These are phyloP conservation scores for Telfairia occidentalis DNA, from an alignment of 331 rosid species.

Conservation along the genomic window DNA sequence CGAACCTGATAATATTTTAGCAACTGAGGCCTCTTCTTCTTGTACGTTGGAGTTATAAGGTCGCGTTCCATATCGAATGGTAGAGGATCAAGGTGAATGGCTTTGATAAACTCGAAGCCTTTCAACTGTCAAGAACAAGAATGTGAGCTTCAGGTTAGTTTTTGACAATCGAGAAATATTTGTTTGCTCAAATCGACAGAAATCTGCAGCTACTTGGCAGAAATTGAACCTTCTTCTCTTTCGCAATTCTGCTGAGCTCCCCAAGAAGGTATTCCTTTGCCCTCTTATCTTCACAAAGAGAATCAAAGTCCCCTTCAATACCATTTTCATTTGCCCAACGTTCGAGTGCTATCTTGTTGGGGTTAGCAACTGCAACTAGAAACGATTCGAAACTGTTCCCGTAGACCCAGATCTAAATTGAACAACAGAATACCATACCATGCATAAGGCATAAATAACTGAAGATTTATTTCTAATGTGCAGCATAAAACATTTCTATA, in stretches of 20 bases:
- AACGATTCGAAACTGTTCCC: conserved; percentile 94
- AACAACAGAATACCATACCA: conserved; percentile 4
- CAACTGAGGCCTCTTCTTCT: conserved; percentile 95
- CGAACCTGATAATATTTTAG: conserved; percentile 77
- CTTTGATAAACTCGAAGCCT: conserved; percentile 79
- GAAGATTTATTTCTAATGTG: conserved; percentile 6
- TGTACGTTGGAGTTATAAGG: conserved; percentile 89
- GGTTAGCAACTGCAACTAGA: conserved; percentile 79
- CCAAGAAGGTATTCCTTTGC: conserved; percentile 56
- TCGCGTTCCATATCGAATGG: conserved; percentile 96
- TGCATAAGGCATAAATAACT: conserved; percentile 8
- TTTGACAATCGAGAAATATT: not conserved
- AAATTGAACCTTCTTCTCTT: conserved; percentile 72
- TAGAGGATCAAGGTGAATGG: conserved; percentile 70
- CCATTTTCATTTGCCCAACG: conserved; percentile 74
- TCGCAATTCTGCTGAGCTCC: conserved; percentile 56
- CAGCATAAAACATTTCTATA: not conserved
- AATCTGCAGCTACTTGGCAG: conserved; percentile 13
- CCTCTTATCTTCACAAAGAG: conserved; percentile 56
- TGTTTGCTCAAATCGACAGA: not conserved
- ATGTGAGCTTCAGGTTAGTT: conserved; percentile 15
- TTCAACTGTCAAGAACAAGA: conserved; percentile 58
- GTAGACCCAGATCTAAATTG: conserved; percentile 76
- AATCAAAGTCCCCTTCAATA: conserved; percentile 50
- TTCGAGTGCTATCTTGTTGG: conserved; percentile 57